These are phyloP conservation scores for Sphaerostilbella broomeana DNA, from an alignment of 2,329 filamentous ascomycete genomes.

Conservation along the genomic window DNA sequence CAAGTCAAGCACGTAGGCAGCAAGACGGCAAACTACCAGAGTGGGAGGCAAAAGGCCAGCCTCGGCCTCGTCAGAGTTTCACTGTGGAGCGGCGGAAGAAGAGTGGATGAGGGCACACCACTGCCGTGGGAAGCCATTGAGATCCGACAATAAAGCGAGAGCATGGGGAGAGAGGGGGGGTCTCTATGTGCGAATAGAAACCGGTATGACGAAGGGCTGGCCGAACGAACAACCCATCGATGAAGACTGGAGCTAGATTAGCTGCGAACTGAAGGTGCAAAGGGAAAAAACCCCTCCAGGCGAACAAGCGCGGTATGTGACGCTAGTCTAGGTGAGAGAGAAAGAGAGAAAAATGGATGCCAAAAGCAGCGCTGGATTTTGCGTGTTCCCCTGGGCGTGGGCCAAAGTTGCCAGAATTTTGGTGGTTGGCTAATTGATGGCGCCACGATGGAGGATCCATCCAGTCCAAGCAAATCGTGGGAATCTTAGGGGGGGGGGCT, in stretches of 20 bases:
- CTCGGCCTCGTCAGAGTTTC: constrained; percentile 6
- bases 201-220: constrained; percentile 5
- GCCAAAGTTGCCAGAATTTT: not conserved
- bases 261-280: constrained; percentile 4
- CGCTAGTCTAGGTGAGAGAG: constrained; percentile 19
- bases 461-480: constrained; percentile 5
- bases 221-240: too few species aligned
- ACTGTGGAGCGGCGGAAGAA: constrained; percentile 1
- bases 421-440: constrained; percentile 11
- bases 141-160: not conserved
- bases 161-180: constrained; percentile 2
- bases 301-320: constrained; percentile 28
- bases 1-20: constrained; percentile 2
- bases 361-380: constrained; percentile 23
- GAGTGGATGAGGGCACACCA: constrained; percentile 22
- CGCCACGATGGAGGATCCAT: constrained; percentile 8
- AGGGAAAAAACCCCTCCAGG: not conserved
- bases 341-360: not conserved
- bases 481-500: too few species aligned
- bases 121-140: constrained; percentile 14
- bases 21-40: constrained; percentile 7
- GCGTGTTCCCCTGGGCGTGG: constrained; percentile 5
- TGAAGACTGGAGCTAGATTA: constrained; percentile 7
- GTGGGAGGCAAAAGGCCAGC: constrained; percentile 10
- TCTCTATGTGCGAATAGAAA: not conserved